phyloP scores from a whole-genome alignment of 2,329 filamentous ascomycete genomes.

The Coniella lustricola region DNA sequence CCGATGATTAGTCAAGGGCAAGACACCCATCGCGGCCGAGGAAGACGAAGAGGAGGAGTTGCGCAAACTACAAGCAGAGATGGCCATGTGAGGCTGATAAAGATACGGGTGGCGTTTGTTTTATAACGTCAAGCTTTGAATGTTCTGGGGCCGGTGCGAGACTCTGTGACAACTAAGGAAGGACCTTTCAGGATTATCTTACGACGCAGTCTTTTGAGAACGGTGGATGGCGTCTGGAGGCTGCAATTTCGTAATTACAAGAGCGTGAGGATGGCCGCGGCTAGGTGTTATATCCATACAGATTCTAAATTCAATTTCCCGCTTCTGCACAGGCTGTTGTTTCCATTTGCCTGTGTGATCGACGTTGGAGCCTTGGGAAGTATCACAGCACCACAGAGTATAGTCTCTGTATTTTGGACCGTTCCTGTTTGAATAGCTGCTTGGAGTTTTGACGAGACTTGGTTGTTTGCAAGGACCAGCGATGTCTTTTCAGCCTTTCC shows the following conservation, averaged over 20 bases:
- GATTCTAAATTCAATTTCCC: conserved; percentile 3
- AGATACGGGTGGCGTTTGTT: neutral
- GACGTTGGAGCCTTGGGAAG: neutral
- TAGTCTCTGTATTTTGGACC: too few species aligned
- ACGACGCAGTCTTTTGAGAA: conserved; percentile 1
- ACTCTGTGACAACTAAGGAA: neutral
- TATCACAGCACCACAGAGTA: neutral
- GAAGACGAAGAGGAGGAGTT: conserved; percentile 96
- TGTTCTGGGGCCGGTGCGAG: neutral
- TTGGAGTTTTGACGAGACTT: too few species aligned
- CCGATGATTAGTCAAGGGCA: conserved; percentile 39
- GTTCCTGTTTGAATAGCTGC: too few species aligned
- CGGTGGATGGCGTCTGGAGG: conserved; percentile 14
- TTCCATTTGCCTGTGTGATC: neutral
- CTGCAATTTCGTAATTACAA: conserved; percentile 9
- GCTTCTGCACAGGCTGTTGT: neutral
- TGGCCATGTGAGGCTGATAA: conserved; percentile 67
- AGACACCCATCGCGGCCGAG: conserved; percentile 47
- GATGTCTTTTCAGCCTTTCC: too few species aligned
- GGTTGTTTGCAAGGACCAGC: too few species aligned
- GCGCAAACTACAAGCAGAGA: conserved; percentile 87
- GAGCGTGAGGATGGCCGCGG: neutral
- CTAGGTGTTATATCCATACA: conserved; percentile 6
- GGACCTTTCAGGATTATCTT: neutral
- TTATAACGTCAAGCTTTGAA: neutral